Evolutionary conservation across 306 rosid genomes (phyloP).

Genomic region (Acmispon strigosus): DNA sequence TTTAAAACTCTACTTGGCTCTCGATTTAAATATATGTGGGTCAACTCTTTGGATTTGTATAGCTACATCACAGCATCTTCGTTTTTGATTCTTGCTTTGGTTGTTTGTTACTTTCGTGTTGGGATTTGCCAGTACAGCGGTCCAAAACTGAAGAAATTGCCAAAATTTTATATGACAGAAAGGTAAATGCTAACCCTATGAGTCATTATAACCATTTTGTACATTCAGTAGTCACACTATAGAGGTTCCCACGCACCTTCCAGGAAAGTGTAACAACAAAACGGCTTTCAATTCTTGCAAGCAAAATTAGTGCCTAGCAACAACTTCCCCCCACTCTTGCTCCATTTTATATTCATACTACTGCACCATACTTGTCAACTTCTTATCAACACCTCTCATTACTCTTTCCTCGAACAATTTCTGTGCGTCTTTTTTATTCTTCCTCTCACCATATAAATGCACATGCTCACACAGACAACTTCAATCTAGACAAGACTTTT

Average conservation of each 20-base stretch:
- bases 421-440: not conserved
- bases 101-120: conserved; percentile 2
- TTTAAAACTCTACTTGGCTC: not conserved
- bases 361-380: conserved; percentile 20
- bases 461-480: not conserved
- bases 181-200: not conserved
- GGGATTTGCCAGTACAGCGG: not conserved
- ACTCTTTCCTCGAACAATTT: not conserved
- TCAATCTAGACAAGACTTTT: not conserved
- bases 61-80: conserved; percentile 22
- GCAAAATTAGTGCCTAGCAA: not conserved
- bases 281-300: not conserved
- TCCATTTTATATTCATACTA: not conserved
- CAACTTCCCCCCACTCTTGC: not conserved
- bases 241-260: conserved; percentile 54
- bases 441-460: conserved; percentile 9
- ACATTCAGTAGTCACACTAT: conserved; percentile 14
- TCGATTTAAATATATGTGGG: not conserved
- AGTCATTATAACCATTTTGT: conserved; percentile 12
- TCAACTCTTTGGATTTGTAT: conserved; percentile 13
- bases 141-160: conserved; percentile 1
- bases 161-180: not conserved
- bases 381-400: not conserved
- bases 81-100: not conserved
- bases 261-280: conserved; percentile 36